Percentiles rank a stretch among this genome's conserved stretches.
Conservation (phyloP, 2,329 filamentous ascomycete species). For the Berkeleyomyces basicola region DNA sequence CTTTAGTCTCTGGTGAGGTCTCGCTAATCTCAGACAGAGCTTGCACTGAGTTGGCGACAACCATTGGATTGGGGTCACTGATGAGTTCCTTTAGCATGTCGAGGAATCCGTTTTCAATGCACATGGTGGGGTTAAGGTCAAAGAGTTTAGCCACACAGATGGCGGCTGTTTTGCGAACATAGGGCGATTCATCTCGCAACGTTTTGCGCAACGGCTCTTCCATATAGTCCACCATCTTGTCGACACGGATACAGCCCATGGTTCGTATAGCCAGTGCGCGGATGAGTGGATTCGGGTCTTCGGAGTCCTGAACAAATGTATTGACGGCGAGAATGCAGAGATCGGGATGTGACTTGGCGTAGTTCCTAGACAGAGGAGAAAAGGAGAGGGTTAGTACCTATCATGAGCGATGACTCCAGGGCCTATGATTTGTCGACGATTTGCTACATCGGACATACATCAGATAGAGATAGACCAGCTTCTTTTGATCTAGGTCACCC, state of each 20-base stretch:
- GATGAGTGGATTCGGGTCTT: constrained; percentile 93
- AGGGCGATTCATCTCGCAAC: constrained; percentile 88
- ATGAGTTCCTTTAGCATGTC: constrained; percentile 91
- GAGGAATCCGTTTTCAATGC: constrained; percentile 90
- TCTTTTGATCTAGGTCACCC: constrained; percentile 90
- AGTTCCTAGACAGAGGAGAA: constrained; percentile 53
- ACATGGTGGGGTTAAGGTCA: constrained; percentile 82
- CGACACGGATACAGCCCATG: constrained; percentile 95
- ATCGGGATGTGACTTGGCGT: constrained; percentile 96
- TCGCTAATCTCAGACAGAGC: constrained; percentile 85
- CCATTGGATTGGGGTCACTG: constrained; percentile 96
- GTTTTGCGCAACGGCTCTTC: constrained; percentile 95
- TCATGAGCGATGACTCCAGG: background rate
- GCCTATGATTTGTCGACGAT: background rate
- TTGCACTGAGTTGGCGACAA: constrained; percentile 92
- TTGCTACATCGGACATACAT: constrained; percentile 44
- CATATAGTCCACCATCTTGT: constrained; percentile 99
- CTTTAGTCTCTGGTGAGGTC: constrained; percentile 75
- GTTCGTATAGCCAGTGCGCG: constrained; percentile 89
- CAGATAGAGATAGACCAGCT: constrained; percentile 93
- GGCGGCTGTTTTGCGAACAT: constrained; percentile 93
- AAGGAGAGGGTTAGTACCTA: background rate
- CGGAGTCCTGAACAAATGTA: constrained; percentile 96
- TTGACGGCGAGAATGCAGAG: constrained; percentile 97
- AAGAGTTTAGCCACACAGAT: constrained; percentile 97